These are phyloP conservation scores for Linnemannia zychae DNA, from an alignment of 192 early-diverging fungal genomes.

Conservation along the genomic window DNA sequence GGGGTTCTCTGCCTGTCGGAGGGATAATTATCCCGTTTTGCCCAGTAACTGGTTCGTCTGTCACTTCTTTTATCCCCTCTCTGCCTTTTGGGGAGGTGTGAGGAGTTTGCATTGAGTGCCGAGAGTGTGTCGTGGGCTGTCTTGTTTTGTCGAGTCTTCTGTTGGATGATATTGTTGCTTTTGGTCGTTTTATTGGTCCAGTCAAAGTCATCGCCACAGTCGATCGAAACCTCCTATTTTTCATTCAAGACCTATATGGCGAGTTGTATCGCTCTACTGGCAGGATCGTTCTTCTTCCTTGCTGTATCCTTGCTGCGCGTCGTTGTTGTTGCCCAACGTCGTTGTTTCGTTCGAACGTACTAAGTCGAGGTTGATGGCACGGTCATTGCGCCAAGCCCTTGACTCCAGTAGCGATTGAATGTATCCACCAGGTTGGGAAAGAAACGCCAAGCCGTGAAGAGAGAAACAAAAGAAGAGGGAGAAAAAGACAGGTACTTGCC, in stretches of 20 bases:
- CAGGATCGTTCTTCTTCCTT: not conserved
- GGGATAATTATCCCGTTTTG: conserved; percentile 1
- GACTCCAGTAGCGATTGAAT: not conserved
- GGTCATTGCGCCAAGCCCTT: not conserved
- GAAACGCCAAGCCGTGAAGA: not conserved
- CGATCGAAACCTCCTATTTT: not conserved
- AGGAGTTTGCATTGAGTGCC: not conserved
- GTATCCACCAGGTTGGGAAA: not conserved
- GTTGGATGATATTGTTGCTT: not conserved
- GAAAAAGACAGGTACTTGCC: conserved; percentile 47
- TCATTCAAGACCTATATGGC: not conserved
- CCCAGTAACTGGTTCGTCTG: not conserved
- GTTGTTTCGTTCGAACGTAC: not conserved
- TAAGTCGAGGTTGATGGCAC: not conserved
- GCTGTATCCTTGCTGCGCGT: not conserved
- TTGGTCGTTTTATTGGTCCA: not conserved
- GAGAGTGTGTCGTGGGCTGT: not conserved
- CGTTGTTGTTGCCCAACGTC: not conserved
- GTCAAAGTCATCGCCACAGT: conserved; percentile 6
- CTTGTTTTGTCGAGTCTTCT: not conserved
- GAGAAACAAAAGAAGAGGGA: not conserved
- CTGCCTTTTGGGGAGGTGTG: not conserved
- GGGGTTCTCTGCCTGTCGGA: not conserved
- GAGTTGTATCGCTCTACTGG: not conserved
- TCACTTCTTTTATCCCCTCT: not conserved